These are phyloP conservation scores for Ceriops decandra DNA, from an alignment of 345 rosid genomes.

Conservation along the genomic window DNA sequence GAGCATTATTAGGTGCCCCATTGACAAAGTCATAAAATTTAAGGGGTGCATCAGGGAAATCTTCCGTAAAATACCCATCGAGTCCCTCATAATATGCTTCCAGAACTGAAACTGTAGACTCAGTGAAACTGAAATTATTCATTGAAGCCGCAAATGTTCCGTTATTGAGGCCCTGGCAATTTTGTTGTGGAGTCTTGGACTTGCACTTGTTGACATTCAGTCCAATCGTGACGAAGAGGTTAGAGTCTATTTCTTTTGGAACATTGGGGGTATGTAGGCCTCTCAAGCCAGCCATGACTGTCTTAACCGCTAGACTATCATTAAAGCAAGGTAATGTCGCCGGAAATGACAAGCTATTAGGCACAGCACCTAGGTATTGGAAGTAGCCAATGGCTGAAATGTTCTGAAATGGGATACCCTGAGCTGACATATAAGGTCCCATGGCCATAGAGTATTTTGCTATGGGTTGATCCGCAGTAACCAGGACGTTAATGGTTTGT, in stretches of 20 bases:
- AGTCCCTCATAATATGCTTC: slow-evolving; percentile 70
- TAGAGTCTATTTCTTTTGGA: slow-evolving; percentile 53
- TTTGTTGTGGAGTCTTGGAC: slow-evolving; percentile 44
- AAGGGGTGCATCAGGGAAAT: slow-evolving; percentile 66
- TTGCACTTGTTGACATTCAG: slow-evolving; percentile 60
- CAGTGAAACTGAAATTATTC: slow-evolving; percentile 70
- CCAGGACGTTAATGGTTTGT: slow-evolving; percentile 79
- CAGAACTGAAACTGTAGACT: slow-evolving; percentile 55
- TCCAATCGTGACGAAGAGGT: slow-evolving; percentile 61
- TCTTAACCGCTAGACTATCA: slow-evolving; percentile 60
- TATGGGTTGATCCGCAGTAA: slow-evolving; percentile 66
- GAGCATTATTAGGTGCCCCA: slow-evolving; percentile 72
- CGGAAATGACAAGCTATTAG: slow-evolving; percentile 47
- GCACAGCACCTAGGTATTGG: slow-evolving; percentile 53
- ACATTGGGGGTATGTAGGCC: slow-evolving; percentile 49
- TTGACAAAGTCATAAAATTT: slow-evolving; percentile 68
- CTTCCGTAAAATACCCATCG: slow-evolving; percentile 57
- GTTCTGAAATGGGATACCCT: slow-evolving; percentile 52
- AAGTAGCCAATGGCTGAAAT: slow-evolving; percentile 57
- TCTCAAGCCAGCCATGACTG: slow-evolving; percentile 70
- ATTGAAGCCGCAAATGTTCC: slow-evolving; percentile 76
- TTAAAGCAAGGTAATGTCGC: slow-evolving; percentile 64
- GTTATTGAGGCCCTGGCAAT: slow-evolving; percentile 48
- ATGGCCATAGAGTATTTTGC: slow-evolving; percentile 76
- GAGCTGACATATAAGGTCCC: slow-evolving; percentile 75